These are phyloP conservation scores for Yamadazyma kanchanaburiensis DNA, from an alignment of 1,139 yeast species.

Conservation along the genomic window DNA sequence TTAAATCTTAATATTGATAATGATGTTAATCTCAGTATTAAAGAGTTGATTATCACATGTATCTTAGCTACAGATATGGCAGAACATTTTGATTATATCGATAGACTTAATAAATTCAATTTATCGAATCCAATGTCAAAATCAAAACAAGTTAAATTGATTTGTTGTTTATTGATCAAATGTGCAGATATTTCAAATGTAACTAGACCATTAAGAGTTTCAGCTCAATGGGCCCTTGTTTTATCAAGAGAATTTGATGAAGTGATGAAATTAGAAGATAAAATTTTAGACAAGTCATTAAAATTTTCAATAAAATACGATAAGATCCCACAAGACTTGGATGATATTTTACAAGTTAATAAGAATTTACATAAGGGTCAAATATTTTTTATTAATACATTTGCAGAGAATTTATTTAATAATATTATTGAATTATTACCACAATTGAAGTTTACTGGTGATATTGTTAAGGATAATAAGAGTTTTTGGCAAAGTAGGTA, in stretches of 20 bases:
- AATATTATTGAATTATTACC: conserved; percentile 60
- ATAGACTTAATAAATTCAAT: conserved; percentile 28
- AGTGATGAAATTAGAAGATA: conserved; percentile 52
- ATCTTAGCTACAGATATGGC: conserved; percentile 96
- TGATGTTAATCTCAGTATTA: conserved; percentile 15
- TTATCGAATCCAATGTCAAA: conserved; percentile 7
- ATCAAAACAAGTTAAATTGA: conserved; percentile 38
- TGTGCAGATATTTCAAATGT: conserved; percentile 96
- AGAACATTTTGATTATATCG: conserved; percentile 73
- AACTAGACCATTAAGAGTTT: conserved; percentile 70
- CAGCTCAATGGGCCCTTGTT: conserved; percentile 83
- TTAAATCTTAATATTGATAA: conserved; percentile 21
- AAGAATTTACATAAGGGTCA: conserved; percentile 71
- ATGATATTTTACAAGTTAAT: conserved; percentile 37
- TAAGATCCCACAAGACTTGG: conserved; percentile 28
- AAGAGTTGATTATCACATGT: conserved; percentile 37
- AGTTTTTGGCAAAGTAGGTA: conserved; percentile 32
- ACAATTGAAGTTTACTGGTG: conserved; percentile 50
- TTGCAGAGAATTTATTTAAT: conserved; percentile 73
- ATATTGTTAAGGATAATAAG: conserved; percentile 44
- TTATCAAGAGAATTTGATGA: conserved; percentile 76
- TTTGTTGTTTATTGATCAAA: conserved; percentile 71
- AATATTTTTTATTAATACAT: conserved; percentile 75
- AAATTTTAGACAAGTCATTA: conserved; percentile 18
- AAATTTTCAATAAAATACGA: conserved; percentile 24